These are phyloP conservation scores for Apium graveolens DNA, from an alignment of 129 eudicot species.

Conservation along the genomic window DNA sequence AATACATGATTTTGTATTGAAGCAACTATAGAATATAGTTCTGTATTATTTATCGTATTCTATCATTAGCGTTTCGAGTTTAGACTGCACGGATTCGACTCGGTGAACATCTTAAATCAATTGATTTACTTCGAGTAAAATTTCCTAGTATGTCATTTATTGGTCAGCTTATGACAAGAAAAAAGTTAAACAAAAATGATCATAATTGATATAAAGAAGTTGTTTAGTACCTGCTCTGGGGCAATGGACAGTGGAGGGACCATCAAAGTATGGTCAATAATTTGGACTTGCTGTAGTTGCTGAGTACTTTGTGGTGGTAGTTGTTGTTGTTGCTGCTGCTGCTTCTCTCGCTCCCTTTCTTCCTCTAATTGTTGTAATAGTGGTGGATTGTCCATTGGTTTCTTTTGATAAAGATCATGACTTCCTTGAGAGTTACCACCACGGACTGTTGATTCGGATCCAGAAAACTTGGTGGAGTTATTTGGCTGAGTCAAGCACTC, in stretches of 20 bases:
- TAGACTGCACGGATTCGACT: background rate
- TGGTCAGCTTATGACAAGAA: background rate
- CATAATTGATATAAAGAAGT: no score
- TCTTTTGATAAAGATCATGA: background rate
- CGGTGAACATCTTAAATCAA: background rate
- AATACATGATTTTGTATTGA: background rate
- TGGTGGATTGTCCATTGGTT: conserved; percentile 21
- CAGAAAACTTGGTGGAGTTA: conserved; percentile 43
- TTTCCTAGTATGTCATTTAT: background rate
- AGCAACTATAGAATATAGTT: background rate
- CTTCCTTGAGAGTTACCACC: background rate
- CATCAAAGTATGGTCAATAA: conserved; percentile 44
- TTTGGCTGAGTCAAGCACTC: conserved; percentile 55
- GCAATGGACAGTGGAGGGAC: conserved; percentile 42
- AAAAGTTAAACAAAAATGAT: background rate
- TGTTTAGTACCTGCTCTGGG: conserved; percentile 50
- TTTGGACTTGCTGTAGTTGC: conserved; percentile 15
- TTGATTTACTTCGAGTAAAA: background rate
- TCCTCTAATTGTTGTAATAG: conserved; percentile 50
- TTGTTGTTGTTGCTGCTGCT: conserved; percentile 22
- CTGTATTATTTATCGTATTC: background rate
- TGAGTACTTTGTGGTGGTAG: background rate
- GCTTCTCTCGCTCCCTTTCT: conserved; percentile 62
- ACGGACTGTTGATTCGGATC: background rate
- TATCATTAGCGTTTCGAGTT: no score